These are phyloP conservation scores for Sporothrix pallida DNA, from an alignment of 2,329 filamentous ascomycete genomes.

Conservation along the genomic window DNA sequence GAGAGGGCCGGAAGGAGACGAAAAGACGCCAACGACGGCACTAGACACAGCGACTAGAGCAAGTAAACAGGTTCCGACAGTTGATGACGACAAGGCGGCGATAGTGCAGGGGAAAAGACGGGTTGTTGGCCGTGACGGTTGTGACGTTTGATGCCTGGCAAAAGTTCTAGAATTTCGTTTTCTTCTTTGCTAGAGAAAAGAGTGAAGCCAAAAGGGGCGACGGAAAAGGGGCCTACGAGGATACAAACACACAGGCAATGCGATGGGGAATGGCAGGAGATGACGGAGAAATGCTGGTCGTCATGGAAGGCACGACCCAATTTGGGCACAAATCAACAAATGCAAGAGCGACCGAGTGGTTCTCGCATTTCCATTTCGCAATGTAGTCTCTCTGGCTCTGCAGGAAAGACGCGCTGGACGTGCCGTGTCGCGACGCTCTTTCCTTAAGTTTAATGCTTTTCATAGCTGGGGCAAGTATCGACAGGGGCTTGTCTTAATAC, in stretches of 20 bases:
- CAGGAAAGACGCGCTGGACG: slow-evolving; percentile 7
- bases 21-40: not conserved
- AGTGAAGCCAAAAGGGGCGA: slow-evolving; percentile 10
- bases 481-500: slow-evolving; percentile 16
- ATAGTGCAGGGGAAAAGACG: not conserved
- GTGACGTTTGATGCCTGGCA: not conserved
- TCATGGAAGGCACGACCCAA: slow-evolving; percentile 2
- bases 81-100: slow-evolving; percentile 15
- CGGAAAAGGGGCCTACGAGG: not conserved
- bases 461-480: slow-evolving; percentile 13
- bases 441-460: not conserved
- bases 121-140: not conserved
- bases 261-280: not conserved
- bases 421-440: not conserved
- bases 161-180: too few species aligned
- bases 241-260: not conserved
- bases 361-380: not conserved
- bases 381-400: too few species aligned
- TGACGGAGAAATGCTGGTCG: not conserved
- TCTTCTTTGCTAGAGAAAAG: not conserved
- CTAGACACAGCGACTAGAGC: not conserved
- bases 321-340: slow-evolving; percentile 18
- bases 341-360: not conserved
- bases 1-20: not conserved
- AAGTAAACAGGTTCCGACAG: slow-evolving; percentile 12